Percentiles rank a stretch among this genome's conserved stretches.
phyloP scores from a whole-genome alignment of 2,329 filamentous ascomycete genomes.

The Exserohilum rostratum region DNA sequence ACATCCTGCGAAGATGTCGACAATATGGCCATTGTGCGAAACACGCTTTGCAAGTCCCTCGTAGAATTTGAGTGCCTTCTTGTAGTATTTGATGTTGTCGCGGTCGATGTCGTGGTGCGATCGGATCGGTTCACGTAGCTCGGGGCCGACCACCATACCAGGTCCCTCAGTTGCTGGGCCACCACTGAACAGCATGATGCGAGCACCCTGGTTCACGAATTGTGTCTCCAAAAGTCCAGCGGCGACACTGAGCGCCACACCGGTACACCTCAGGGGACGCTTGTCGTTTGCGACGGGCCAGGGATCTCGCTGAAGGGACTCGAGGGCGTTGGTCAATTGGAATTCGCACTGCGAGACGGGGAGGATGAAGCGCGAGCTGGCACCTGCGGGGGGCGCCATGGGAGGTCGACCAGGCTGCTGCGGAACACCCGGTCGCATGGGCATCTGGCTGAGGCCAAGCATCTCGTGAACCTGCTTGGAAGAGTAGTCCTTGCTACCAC shows the following conservation, averaged over 20 bases:
- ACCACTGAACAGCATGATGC: constrained; percentile 97
- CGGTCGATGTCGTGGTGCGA: constrained; percentile 99
- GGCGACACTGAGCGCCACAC: constrained; percentile 94
- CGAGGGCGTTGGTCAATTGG: constrained; percentile 93
- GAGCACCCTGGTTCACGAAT: constrained; percentile 92
- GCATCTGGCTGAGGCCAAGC: constrained; percentile 80
- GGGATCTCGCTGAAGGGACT: constrained; percentile 94
- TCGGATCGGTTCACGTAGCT: constrained; percentile 93
- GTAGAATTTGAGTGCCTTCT: constrained; percentile 99
- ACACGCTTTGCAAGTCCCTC: constrained; percentile 91
- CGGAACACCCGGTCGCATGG: constrained; percentile 71
- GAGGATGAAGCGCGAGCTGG: constrained; percentile 87
- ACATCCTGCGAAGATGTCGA: constrained; percentile 97
- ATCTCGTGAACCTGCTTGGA: constrained; percentile 99
- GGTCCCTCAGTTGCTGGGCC: constrained; percentile 95
- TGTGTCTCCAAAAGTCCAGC: constrained; percentile 90
- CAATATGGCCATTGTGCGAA: constrained; percentile 94
- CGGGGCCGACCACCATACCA: constrained; percentile 94
- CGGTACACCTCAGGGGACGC: constrained; percentile 87
- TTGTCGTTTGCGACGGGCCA: constrained; percentile 97
- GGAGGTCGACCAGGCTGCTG: constrained; percentile 76
- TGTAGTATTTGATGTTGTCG: constrained; percentile 99
- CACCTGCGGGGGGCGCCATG: constrained; percentile 68
- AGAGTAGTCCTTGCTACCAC: constrained; percentile 96
- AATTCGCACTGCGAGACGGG: constrained; percentile 96